Percentiles rank a stretch among this genome's conserved stretches.
Conservation (phyloP, 2,329 filamentous ascomycete genomes). For the Colletotrichum sp. region DNA sequence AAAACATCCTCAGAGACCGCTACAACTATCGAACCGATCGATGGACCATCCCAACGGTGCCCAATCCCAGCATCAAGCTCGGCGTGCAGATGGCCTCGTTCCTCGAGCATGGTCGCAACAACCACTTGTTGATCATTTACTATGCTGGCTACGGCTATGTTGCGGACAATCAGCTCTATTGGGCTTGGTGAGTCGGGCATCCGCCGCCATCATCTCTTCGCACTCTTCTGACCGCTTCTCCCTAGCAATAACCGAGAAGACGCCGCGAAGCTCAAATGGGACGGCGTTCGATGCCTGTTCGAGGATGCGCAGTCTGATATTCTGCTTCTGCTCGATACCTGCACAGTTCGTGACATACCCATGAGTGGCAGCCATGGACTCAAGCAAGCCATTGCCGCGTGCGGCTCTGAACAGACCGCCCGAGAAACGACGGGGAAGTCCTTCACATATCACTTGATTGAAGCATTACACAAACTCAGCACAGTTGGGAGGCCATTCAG, state of each 20-base stretch:
- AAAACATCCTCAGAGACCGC: constrained; percentile 62
- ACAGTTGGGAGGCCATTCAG: constrained; percentile 57
- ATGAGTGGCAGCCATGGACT: constrained; percentile 57
- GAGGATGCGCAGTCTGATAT: constrained; percentile 69
- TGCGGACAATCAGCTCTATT: constrained; percentile 66
- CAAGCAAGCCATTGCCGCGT: constrained; percentile 70
- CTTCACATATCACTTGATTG: constrained; percentile 62
- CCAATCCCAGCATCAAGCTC: constrained; percentile 66
- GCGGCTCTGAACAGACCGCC: constrained; percentile 53
- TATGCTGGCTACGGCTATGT: constrained; percentile 67
- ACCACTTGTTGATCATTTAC: constrained; percentile 69
- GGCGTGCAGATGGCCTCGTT: constrained; percentile 65
- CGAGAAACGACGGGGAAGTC: constrained; percentile 53
- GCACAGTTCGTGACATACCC: constrained; percentile 56
- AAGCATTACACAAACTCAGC: constrained; percentile 60
- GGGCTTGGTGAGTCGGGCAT: constrained; percentile 63
- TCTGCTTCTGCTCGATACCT: constrained; percentile 67
- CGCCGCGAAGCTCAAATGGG: constrained; percentile 68
- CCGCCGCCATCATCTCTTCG: background rate
- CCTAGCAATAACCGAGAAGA: constrained; percentile 61
- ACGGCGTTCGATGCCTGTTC: constrained; percentile 65
- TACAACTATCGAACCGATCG: constrained; percentile 66
- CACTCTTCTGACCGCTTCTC: constrained; percentile 38
- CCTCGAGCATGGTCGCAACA: constrained; percentile 60
- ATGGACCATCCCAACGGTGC: constrained; percentile 65